Evolutionary conservation across 2,329 filamentous ascomycete species (phyloP), one percentile per base, ranked within the genome.

Genomic region (Bipolaris cookei): DNA sequence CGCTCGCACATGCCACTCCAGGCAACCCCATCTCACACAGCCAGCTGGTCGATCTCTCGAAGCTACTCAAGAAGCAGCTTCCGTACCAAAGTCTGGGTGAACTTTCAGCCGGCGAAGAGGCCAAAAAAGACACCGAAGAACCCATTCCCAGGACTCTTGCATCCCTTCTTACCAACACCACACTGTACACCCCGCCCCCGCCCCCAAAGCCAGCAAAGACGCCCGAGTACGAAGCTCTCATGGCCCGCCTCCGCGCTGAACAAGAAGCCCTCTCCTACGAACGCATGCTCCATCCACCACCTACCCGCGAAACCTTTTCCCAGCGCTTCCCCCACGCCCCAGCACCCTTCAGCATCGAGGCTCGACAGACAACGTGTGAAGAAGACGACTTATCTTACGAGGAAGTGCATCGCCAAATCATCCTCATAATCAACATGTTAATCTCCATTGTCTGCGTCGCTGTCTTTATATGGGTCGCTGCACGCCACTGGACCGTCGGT

Each of bases 391-490:
- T 90, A 2, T 88, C 87, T 2, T 88, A 88, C 62, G 83, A 85
- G 34, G 90, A 95, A 58, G 82, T 95, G 1, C 89, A 94, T 72
- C 83, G 90, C n/a, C 91, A 95, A 69, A 79, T 95, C 54, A 88
- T 90, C 39, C 81, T 98, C 6, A 92, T 98, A 49, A 83, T 96
- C 68, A 99, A 98, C 75, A 92, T 98, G 48, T 79, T 97, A 37
- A 82, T 97, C 51, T 96, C 91, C 49, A 90, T 97, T 51, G 80
- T 94, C 2, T 91, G 93, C 42, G 90, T 90, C 48, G 89, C 87
- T 2, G 87, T 84, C 2, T 90, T 90, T 6, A 83, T 95, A 32
- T 95, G 90, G 91, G 82, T 92, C n/a, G 84, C 84, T 14, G 89
- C 89, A 1, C 82, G 87, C 48, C 90, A 90, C 83, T 94, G 90